A percentile compares a stretch with the other conserved stretches of the same genome.
These are phyloP conservation scores for Lipomyces orientalis DNA, from an alignment of 805 yeast species.

Conservation along the genomic window DNA sequence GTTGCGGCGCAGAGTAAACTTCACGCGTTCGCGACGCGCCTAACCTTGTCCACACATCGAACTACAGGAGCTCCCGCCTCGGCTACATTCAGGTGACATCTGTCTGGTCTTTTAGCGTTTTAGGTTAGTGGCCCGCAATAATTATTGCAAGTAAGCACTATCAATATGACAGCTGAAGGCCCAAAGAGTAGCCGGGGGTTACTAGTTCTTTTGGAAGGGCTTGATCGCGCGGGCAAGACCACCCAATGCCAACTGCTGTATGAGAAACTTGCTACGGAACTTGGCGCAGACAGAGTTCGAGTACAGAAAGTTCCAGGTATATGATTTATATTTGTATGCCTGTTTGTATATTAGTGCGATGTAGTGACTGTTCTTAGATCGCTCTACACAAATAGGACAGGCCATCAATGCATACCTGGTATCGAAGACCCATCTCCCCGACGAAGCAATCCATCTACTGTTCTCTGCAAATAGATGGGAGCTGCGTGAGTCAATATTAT, in stretches of 20 bases:
- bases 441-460: conserved; percentile 82
- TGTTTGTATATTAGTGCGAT: not conserved
- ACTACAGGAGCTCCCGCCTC: too few relatives aligned
- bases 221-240: conserved; percentile 93
- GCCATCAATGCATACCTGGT: conserved; percentile 76
- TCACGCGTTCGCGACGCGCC: not conserved
- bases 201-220: conserved; percentile 84
- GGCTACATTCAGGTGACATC: too few relatives aligned
- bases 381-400: conserved; percentile 80
- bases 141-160: not conserved
- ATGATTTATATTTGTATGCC: not conserved
- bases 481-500: conserved; percentile 54
- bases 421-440: conserved; percentile 57
- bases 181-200: conserved; percentile 58
- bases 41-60: too few relatives aligned
- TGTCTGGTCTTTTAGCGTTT: not conserved
- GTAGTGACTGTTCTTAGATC: conserved; percentile 48
- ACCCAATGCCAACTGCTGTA: conserved; percentile 67
- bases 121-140: not conserved
- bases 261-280: conserved; percentile 38
- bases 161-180: conserved; percentile 11
- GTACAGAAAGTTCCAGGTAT: conserved; percentile 74
- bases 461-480: conserved; percentile 98
- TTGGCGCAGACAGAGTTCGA: conserved; percentile 48
- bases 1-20: too few relatives aligned